Percentiles rank a stretch among this genome's conserved stretches.
Evolutionary conservation across 176 grass and related monocot genomes (phyloP).

Genomic region (Eragrostis curvula): DNA sequence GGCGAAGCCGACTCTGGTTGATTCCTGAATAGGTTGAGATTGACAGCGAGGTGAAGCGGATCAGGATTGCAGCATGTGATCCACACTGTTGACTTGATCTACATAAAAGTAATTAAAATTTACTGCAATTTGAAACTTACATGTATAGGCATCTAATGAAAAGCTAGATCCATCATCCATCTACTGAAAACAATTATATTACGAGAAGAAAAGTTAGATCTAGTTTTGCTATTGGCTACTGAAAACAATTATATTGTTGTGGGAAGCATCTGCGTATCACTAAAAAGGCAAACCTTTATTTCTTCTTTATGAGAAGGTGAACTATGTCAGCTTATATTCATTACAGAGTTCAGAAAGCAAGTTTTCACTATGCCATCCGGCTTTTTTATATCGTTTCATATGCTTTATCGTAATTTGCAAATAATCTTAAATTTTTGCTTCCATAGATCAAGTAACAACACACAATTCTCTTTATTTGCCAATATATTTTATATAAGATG

Average conservation of each 20-base stretch:
- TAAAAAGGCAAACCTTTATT: not conserved
- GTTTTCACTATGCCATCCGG: conserved; percentile 15
- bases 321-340: not conserved
- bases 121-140: not conserved
- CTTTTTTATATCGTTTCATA: conserved; percentile 9
- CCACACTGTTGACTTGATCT: not conserved
- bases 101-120: not conserved
- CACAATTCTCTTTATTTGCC: too few species aligned
- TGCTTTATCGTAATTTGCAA: too few species aligned
- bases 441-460: not conserved
- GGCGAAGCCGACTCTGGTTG: not conserved
- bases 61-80: conserved; percentile 10
- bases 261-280: not conserved
- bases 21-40: conserved; percentile 28
- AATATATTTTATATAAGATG: too few species aligned
- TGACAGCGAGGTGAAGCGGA: conserved; percentile 4
- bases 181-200: not conserved
- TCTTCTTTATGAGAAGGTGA: conserved; percentile 4
- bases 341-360: conserved; percentile 21
- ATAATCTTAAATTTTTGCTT: not conserved
- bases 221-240: not conserved
- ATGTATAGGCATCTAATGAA: not conserved
- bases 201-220: not conserved
- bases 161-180: conserved; percentile 17
- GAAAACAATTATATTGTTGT: too few species aligned